Base-by-base conservation (phyloP, 164 flowering plant species). In the Taxillus chinensis region DNA sequence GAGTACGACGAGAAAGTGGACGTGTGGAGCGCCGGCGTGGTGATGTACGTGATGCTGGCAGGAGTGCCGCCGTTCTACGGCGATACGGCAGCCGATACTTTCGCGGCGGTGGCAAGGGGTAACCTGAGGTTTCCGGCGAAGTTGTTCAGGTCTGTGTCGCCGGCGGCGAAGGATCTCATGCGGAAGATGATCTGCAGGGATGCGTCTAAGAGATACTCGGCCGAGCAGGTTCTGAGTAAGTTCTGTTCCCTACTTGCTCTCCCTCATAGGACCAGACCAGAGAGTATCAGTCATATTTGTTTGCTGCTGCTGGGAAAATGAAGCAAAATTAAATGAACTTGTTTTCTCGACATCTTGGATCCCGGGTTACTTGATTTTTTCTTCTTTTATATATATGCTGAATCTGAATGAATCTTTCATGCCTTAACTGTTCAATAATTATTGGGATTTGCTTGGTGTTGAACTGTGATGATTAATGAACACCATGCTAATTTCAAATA, bases 11-110 rank as follows among this genome's bases (percentile, higher is more conserved):
- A 85, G 86, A 89, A 87, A 76, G 82, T 81, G 4, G 96, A 87
- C 67, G 81, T 89, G 27, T 89, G 96, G 96, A 86, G 93, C 55
- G 81, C 78, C 3, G 96, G 93, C 0, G 96, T 86, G 50, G 80
- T 89, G 71, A 39, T 89, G 74, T 89, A 89, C 62, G 77, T 80
- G 39, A 87, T 89, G 91, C 63, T 89, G 58, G 78, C 84, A 15
- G 96, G 96, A 7, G 62, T 78, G 17, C 86, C 93, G 2, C 96
- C 91, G 60, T 89, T 89, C 65, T 76, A 77, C 54, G 96, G 93
- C 0, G 91, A 85, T 5, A 67, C 79, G 2, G 83, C 83, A 7
- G 67, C 62, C 15, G 91, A 89, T 80, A 81, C 80, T 4, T 89
- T 89, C 62, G 80, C 83, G 72, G 82, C 86, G 15, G 86, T 87